phyloP scores from a whole-genome alignment of 2,329 filamentous ascomycete genomes.

The Orbilia oligospora region DNA sequence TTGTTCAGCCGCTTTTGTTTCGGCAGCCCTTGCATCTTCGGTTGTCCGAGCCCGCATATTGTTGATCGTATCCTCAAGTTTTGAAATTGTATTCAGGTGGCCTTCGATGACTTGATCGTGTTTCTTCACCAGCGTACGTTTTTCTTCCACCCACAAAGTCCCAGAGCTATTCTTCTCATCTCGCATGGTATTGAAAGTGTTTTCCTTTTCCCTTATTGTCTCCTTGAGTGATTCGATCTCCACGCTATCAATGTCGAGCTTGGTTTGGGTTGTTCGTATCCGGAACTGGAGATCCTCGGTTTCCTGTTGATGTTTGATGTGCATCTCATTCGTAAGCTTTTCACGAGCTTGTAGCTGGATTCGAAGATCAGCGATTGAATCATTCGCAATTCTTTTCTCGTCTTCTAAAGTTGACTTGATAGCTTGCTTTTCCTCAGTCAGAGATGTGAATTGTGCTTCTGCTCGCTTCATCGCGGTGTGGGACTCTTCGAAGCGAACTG shows the following conservation, averaged over 20 bases:
- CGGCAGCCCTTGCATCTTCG: slow-evolving; percentile 47
- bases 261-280: slow-evolving; percentile 46
- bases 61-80: slow-evolving; percentile 51
- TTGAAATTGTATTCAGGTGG: slow-evolving; percentile 45
- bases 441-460: slow-evolving; percentile 40
- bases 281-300: slow-evolving; percentile 49
- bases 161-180: slow-evolving; percentile 38
- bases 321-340: slow-evolving; percentile 35
- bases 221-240: slow-evolving; percentile 56
- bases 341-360: slow-evolving; percentile 48
- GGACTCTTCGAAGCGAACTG: slow-evolving; percentile 32
- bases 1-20: slow-evolving; percentile 41
- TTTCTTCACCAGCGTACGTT: slow-evolving; percentile 30
- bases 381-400: slow-evolving; percentile 23
- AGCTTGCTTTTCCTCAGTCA: slow-evolving; percentile 23
- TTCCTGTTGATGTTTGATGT: slow-evolving; percentile 36
- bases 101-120: slow-evolving; percentile 47
- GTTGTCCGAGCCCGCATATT: slow-evolving; percentile 49
- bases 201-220: slow-evolving; percentile 40
- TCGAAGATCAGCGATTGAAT: slow-evolving; percentile 38
- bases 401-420: slow-evolving; percentile 27
- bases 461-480: slow-evolving; percentile 33
- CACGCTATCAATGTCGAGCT: slow-evolving; percentile 49
- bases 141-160: slow-evolving; percentile 39
- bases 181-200: slow-evolving; percentile 25